Evolutionary conservation across 1,284 basidiomycete species (phyloP).

Genomic region (Phenoliferia sp.): DNA sequence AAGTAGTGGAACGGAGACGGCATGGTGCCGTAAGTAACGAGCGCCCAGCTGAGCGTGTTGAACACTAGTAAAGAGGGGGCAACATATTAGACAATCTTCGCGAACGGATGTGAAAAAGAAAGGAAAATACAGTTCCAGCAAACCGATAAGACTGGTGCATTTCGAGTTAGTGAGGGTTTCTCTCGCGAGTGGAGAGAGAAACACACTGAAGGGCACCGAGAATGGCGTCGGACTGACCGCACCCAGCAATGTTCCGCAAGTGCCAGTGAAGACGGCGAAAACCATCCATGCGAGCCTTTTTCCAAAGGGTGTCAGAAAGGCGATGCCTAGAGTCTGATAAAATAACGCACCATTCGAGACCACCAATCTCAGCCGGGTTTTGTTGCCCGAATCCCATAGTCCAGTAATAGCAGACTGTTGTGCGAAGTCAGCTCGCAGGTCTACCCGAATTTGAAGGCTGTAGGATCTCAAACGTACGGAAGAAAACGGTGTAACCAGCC

Average conservation of each 20-base stretch:
- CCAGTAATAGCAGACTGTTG: constrained; percentile 13
- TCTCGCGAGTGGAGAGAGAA: no score
- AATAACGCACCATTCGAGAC: not conserved
- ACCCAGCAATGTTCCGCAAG: not conserved
- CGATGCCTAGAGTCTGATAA: no score
- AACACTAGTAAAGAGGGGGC: not conserved
- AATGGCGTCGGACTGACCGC: constrained; percentile 1
- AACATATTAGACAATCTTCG: not conserved
- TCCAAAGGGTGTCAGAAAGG: not conserved
- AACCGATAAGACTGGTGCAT: not conserved
- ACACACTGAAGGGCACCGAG: constrained; percentile 1
- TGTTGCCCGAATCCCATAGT: not conserved
- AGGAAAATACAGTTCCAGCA: not conserved
- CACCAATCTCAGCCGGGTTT: not conserved
- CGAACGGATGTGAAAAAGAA: not conserved
- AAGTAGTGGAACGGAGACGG: constrained; percentile 5
- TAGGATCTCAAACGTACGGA: no score
- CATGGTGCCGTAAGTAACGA: not conserved
- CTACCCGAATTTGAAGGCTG: no score
- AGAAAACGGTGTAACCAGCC: constrained; percentile 12
- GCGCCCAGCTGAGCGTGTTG: not conserved
- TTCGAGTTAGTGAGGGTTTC: no score
- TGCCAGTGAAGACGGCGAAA: not conserved
- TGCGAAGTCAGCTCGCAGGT: no score
- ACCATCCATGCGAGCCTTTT: no score